Evolutionary conservation across 2,329 filamentous ascomycete genomes (phyloP).

Genomic region (Ascochyta koolunga): DNA sequence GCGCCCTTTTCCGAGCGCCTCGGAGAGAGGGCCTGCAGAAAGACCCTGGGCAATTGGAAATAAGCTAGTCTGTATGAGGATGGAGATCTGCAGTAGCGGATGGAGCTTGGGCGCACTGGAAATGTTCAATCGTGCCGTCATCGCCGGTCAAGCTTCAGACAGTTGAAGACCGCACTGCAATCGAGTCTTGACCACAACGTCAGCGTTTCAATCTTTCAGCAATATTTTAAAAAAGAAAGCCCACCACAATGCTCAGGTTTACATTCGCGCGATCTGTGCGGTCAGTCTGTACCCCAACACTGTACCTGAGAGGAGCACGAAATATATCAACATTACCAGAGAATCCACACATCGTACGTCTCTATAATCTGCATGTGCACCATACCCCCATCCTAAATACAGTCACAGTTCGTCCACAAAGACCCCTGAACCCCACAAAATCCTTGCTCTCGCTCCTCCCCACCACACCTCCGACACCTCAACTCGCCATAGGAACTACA

Average conservation of each 20-base stretch:
- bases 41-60: not conserved
- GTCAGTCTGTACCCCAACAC: constrained; percentile 19
- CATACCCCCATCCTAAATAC: constrained; percentile 1
- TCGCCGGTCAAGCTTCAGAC: constrained; percentile 1
- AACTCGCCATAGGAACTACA: constrained; percentile 62
- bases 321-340: constrained; percentile 50
- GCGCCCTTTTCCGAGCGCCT: not conserved
- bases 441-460: constrained; percentile 64
- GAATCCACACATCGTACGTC: constrained; percentile 51
- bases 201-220: no score
- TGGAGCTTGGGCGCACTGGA: constrained; percentile 22
- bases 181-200: constrained; percentile 6
- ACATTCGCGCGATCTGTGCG: constrained; percentile 28
- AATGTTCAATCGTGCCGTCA: constrained; percentile 22
- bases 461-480: constrained; percentile 58
- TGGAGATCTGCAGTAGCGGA: constrained; percentile 15
- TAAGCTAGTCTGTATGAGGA: constrained; percentile 4
- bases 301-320: constrained; percentile 33
- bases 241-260: constrained; percentile 25
- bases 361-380: not conserved
- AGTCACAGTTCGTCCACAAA: constrained; percentile 57
- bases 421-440: constrained; percentile 47
- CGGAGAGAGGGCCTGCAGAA: constrained; percentile 6
- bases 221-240: no score
- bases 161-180: not conserved